Evolutionary conservation across 495 filamentous ascomycete species (phyloP), one percentile per base, ranked within the genome.

Genomic region (Penicillium steckii): DNA sequence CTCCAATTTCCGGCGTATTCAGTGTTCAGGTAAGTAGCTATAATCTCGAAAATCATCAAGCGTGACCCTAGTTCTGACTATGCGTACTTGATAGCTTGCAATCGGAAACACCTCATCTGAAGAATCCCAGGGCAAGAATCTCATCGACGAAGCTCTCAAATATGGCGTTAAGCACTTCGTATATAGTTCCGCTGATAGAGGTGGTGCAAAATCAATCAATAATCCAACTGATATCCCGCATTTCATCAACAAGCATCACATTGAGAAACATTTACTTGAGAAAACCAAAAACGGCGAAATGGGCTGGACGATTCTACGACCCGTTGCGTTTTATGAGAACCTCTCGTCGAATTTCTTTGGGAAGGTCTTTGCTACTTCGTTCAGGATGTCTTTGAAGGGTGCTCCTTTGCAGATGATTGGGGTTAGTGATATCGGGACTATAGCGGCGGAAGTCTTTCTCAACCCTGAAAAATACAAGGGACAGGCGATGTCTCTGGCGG

Each of bases 271-370:
- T 56, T 75, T 91, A 15, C 69, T 77, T 22, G 61, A 74, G n/a
- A 61, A 48, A 17, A 61, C 69, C 15, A 59, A 65, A 37, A 55
- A 52, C 6, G 68, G 52, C 0, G 58, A 65, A 25, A 86, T 88
- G 81, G 52, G 59, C 3, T 87, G 80, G 78, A 81, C 78, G 0
- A 80, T 87, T 21, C 64, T 87, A 3, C 76, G 84, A n/a, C 84
- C 86, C 0, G 76, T 78, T 0, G 80, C 81, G 0, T 91, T 89
- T 67, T 80, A 87, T 69, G 87, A 89, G 7, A 87, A 85, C 57
- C 61, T 87, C 15, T 72, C 66, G 0, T 79, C 81, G 0, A 79
- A 74, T 32, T 81, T 87, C 56, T 52, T 70, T 10, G 83, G 81
- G 30, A 85, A 82, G 51, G 71, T 84, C 0, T 87, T 90, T 61